These are phyloP conservation scores for Excoecaria agallocha DNA, from an alignment of 345 rosid species.

Conservation along the genomic window DNA sequence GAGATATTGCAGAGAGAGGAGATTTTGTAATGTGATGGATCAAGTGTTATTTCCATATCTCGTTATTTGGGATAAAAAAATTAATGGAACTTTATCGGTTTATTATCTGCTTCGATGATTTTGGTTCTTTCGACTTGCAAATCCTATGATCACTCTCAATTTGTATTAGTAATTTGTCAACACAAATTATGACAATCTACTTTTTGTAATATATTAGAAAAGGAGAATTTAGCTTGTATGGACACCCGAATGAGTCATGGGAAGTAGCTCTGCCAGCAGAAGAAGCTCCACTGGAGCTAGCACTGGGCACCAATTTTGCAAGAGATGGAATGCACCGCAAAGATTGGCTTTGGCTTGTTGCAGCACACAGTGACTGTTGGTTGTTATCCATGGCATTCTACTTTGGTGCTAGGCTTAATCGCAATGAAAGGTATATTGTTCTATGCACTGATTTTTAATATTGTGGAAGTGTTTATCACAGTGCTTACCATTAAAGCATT, in stretches of 20 bases:
- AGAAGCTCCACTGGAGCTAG: constrained; percentile 31
- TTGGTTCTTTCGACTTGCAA: not conserved
- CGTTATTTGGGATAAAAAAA: not conserved
- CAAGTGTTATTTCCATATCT: not conserved
- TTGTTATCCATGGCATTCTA: constrained; percentile 28
- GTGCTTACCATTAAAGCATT: not conserved
- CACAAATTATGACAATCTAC: not conserved
- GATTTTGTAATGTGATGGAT: not conserved
- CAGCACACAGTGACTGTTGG: constrained; percentile 30
- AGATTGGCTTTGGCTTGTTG: constrained; percentile 32
- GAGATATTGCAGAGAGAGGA: not conserved
- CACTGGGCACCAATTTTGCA: constrained; percentile 28
- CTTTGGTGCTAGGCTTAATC: constrained; percentile 25
- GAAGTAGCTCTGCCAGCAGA: constrained; percentile 28
- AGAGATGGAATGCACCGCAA: constrained; percentile 32
- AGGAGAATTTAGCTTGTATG: constrained; percentile 31
- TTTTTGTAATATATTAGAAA: constrained; percentile 8
- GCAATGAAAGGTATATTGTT: constrained; percentile 21
- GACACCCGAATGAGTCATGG: constrained; percentile 27
- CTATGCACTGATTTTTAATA: not conserved
- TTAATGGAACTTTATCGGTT: not conserved
- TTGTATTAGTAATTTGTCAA: not conserved
- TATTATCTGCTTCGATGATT: not conserved
- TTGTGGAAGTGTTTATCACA: not conserved
- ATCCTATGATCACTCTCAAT: not conserved